Evolutionary conservation across 2,329 filamentous ascomycete genomes (phyloP).

Genomic region (Colletotrichum eremochloae): DNA sequence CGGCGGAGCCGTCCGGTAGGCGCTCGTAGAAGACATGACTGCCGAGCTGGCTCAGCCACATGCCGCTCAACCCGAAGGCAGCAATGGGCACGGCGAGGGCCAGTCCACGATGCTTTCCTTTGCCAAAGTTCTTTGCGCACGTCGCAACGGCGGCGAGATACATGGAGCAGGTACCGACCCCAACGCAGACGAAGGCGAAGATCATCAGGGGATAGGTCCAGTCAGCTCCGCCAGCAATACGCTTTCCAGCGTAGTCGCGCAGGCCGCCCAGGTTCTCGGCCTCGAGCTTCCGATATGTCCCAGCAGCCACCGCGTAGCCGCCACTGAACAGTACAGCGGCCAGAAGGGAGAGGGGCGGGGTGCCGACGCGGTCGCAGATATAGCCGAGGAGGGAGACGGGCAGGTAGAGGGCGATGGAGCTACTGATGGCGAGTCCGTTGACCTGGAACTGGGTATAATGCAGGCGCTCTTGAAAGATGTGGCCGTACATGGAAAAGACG

Average conservation of each 20-base stretch:
- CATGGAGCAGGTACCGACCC: constrained; percentile 87
- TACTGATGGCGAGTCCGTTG: constrained; percentile 88
- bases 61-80: constrained; percentile 91
- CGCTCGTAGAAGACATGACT: constrained; percentile 81
- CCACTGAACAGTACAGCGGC: constrained; percentile 80
- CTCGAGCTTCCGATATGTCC: constrained; percentile 73
- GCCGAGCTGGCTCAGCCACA: constrained; percentile 94
- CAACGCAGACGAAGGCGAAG: constrained; percentile 84
- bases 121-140: constrained; percentile 97
- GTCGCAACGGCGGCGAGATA: constrained; percentile 94
- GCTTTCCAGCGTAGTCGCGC: constrained; percentile 38
- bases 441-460: constrained; percentile 93
- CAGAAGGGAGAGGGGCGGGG: constrained; percentile 80
- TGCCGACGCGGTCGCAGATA: constrained; percentile 89
- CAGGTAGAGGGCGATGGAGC: constrained; percentile 90
- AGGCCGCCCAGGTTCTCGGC: constrained; percentile 54
- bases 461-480: constrained; percentile 86
- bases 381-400: constrained; percentile 93
- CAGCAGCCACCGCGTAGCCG: constrained; percentile 88
- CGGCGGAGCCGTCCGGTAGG: constrained; percentile 71
- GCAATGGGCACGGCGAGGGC: constrained; percentile 93
- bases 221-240: constrained; percentile 56
- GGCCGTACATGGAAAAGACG: constrained; percentile 94
- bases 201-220: constrained; percentile 89
- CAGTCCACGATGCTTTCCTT: constrained; percentile 87